These are phyloP conservation scores for Piper longum DNA, from an alignment of 164 flowering plant genomes.

Conservation along the genomic window DNA sequence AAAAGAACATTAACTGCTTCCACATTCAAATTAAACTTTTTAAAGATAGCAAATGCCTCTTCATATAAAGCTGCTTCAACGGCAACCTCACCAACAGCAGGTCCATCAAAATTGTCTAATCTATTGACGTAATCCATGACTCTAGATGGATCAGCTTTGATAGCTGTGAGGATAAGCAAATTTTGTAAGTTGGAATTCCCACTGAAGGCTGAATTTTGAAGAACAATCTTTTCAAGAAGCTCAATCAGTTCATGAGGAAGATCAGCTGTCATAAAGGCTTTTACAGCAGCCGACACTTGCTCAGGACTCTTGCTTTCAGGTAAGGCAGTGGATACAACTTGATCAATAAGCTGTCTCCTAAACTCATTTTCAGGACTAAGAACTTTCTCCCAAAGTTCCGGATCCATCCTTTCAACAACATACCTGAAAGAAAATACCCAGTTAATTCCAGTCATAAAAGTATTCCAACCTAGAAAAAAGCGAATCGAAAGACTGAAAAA, in stretches of 20 bases:
- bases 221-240: slow-evolving; percentile 97
- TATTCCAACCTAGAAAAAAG: neutral
- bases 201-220: slow-evolving; percentile 98
- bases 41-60: slow-evolving; percentile 94
- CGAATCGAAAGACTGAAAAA: neutral
- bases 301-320: slow-evolving; percentile 99
- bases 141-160: slow-evolving; percentile 95
- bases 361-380: slow-evolving; percentile 85
- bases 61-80: slow-evolving; percentile 93
- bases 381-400: slow-evolving; percentile 93
- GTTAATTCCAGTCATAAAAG: neutral
- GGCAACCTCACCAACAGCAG: slow-evolving; percentile 98
- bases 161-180: slow-evolving; percentile 81
- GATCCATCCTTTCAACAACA: slow-evolving; percentile 99
- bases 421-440: slow-evolving; percentile 39
- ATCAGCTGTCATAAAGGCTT: slow-evolving; percentile 99
- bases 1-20: slow-evolving; percentile 93
- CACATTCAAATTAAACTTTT: slow-evolving; percentile 95
- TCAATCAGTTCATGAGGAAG: slow-evolving; percentile 98
- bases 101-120: slow-evolving; percentile 97
- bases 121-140: slow-evolving; percentile 97
- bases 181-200: slow-evolving; percentile 96
- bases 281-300: slow-evolving; percentile 98
- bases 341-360: slow-evolving; percentile 94
- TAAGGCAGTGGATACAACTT: slow-evolving; percentile 98